Evolutionary conservation across 495 filamentous ascomycete genomes (phyloP), one percentile per base, ranked within the genome.

Genomic region (Lepidopterella palustris): DNA sequence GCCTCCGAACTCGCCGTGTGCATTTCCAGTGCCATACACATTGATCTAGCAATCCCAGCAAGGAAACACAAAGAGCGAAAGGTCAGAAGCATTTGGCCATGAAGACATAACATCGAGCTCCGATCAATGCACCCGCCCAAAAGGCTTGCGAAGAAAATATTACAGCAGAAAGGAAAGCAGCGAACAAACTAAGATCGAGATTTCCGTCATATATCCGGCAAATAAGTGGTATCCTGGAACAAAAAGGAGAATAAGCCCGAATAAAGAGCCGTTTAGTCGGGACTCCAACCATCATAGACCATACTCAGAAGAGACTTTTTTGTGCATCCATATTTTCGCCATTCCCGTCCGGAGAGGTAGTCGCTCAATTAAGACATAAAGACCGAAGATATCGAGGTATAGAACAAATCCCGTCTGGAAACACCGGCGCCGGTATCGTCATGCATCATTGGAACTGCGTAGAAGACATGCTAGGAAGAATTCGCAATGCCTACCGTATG

Each of bases 401-500:
- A 63, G 58, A 63, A 58, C 61, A 63, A 55, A 57, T 52, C 47
- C 39, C 39, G 23, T 48, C 53, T 24, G 55, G 50, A 53, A 45
- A 59, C 45, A 48, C 20, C 29, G 55, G 32, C 40, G 48, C 21
- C 48, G 48, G 23, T 59, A 54, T 55, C 47, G 25, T 50, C 47
- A 55, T 50, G 56, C 50, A 29, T 45, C 55, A 31, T 58, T 15
- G 25, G 32, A 48, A 26, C 13, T 9, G 32, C 24, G 45, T 15
- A n/a, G 25, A n/a, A 24, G 27, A 26, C 31, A 55, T 51, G 58
- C 58, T 61, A 65, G 50, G 39, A 61, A 42, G 55, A 27, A 42
- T 58, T 58, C 45, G 45, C 54, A 49, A 65, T 65, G 59, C 54
- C 56, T 45, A 65, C 31, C 29, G 45, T 39, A 35, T 54, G 55